Conservation (phyloP, 192 early-diverging fungal genomes). For the Jimgerdemannia lactiflua region DNA sequence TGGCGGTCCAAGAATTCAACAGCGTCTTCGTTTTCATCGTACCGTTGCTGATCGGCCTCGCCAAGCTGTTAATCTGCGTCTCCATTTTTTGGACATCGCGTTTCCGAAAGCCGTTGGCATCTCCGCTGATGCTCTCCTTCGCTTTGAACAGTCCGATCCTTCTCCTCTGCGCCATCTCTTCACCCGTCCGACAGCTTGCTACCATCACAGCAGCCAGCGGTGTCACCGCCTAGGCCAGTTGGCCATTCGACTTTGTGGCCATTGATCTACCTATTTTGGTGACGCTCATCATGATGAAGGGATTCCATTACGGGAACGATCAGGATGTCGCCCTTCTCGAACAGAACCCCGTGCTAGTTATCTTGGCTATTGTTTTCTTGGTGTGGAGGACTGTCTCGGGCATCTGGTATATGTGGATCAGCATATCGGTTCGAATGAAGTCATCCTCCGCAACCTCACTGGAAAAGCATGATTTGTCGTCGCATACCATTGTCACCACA, state of each 20-base stretch:
- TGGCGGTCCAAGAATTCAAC: neutral
- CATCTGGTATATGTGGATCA: neutral
- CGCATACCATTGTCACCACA: neutral
- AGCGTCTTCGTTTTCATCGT: slow-evolving; percentile 1
- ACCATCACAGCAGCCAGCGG: neutral
- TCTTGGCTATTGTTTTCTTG: slow-evolving; percentile 7
- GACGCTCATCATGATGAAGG: slow-evolving; percentile 4
- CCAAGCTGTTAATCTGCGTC: slow-evolving; percentile 1
- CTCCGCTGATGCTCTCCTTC: slow-evolving; percentile 5
- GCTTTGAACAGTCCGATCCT: slow-evolving; percentile 6
- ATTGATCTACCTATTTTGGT: slow-evolving; percentile 9
- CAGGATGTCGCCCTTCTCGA: slow-evolving; percentile 5
- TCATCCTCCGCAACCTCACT: neutral
- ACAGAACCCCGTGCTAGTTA: neutral
- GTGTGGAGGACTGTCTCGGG: slow-evolving; percentile 8
- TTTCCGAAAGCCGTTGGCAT: slow-evolving; percentile 8
- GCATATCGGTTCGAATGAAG: neutral
- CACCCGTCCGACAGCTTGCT: slow-evolving; percentile 1
- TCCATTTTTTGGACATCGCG: slow-evolving; percentile 5
- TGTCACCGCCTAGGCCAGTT: slow-evolving; percentile 3
- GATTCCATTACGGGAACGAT: slow-evolving; percentile 3
- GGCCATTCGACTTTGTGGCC: slow-evolving; percentile 10
- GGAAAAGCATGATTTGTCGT: neutral
- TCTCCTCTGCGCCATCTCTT: slow-evolving; percentile 3
- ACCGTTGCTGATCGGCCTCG: neutral